phyloP scores from a whole-genome alignment of 176 grass and related monocot species.

The Avena atlantica region DNA sequence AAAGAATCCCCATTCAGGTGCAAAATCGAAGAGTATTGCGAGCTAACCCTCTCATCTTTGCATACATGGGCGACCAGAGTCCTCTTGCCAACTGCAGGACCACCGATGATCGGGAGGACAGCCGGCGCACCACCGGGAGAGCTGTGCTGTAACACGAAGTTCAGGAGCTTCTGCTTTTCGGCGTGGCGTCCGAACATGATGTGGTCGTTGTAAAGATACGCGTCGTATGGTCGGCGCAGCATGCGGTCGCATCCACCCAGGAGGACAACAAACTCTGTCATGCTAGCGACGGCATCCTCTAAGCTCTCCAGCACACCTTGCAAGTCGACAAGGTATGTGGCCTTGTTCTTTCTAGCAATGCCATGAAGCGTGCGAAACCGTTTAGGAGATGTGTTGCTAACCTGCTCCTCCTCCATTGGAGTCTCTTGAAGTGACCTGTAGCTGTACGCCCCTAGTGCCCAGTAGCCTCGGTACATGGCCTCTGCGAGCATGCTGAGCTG shows the following conservation, averaged over 20 bases:
- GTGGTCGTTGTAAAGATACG: background rate
- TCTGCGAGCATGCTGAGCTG: constrained; percentile 3
- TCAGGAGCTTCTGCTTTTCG: background rate
- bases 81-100: background rate
- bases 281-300: background rate
- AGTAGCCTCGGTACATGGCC: constrained; percentile 22
- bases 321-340: background rate
- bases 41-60: too few relatives aligned
- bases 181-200: background rate
- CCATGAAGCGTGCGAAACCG: background rate
- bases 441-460: background rate
- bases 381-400: background rate
- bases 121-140: background rate
- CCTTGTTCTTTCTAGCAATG: background rate
- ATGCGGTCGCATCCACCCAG: too few relatives aligned
- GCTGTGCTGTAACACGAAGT: background rate
- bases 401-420: background rate
- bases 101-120: background rate
- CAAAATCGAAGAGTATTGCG: too few relatives aligned
- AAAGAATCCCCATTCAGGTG: too few relatives aligned
- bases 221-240: background rate
- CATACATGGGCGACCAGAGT: background rate
- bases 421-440: background rate
- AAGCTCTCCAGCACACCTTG: background rate
- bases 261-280: background rate